A percentile compares a stretch with the other conserved stretches of the same genome.
Conservation (phyloP, 768 basidiomycete genomes). For the Brasilioporus rufonigricans region DNA sequence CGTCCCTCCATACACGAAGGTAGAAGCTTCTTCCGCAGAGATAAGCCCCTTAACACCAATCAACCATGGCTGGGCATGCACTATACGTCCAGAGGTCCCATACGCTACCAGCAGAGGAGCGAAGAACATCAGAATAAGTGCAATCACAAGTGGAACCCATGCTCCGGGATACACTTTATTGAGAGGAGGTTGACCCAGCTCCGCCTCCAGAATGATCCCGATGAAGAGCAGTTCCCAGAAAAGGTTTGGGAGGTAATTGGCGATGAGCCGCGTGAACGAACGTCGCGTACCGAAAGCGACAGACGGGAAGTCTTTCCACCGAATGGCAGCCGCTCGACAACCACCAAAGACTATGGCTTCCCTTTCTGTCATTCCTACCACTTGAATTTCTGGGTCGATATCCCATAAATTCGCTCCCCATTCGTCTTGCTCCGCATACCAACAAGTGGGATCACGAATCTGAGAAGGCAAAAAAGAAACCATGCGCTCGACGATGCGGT, state of each 20-base stretch:
- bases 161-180: too few relatives aligned
- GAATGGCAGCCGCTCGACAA: slow-evolving; percentile 21
- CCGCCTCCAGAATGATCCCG: neutral
- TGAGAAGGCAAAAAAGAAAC: slow-evolving; percentile 19
- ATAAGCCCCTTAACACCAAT: slow-evolving; percentile 26
- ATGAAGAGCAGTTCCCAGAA: slow-evolving; percentile 1
- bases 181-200: too few relatives aligned
- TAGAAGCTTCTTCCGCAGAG: slow-evolving; percentile 21
- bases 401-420: slow-evolving; percentile 22
- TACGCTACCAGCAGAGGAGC: slow-evolving; percentile 14
- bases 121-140: slow-evolving; percentile 10
- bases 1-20: slow-evolving; percentile 12
- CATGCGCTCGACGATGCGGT: slow-evolving; percentile 22
- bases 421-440: slow-evolving; percentile 22
- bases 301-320: slow-evolving; percentile 24
- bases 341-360: slow-evolving; percentile 22
- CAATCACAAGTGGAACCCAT: neutral
- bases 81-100: slow-evolving; percentile 16
- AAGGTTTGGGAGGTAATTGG: neutral
- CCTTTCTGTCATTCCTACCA: slow-evolving; percentile 18
- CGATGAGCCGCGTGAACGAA: slow-evolving; percentile 14
- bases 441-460: neutral
- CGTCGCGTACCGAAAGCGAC: slow-evolving; percentile 13
- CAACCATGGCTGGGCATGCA: slow-evolving; percentile 20
- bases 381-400: slow-evolving; percentile 15